phyloP scores from a whole-genome alignment of 106 monocot genomes.

The Dendrobium chrysotoxum region DNA sequence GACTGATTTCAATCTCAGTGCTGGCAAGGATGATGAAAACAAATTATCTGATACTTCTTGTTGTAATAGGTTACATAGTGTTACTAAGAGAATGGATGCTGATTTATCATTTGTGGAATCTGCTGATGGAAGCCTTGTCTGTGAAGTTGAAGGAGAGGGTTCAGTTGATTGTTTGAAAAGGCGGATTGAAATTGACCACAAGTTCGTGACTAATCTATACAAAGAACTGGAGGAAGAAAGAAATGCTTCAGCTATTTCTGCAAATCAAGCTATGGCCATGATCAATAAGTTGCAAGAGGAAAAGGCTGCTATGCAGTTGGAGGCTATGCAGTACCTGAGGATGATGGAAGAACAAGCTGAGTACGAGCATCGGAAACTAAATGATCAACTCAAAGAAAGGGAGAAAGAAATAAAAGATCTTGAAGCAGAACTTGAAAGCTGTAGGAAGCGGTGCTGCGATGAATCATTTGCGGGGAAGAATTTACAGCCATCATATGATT shows the following conservation, averaged over 20 bases:
- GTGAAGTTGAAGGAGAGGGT: slow-evolving; percentile 59
- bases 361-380: slow-evolving; percentile 64
- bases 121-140: slow-evolving; percentile 36
- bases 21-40: slow-evolving; percentile 31
- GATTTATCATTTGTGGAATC: slow-evolving; percentile 39
- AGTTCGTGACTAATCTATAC: slow-evolving; percentile 45
- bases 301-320: slow-evolving; percentile 92
- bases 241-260: slow-evolving; percentile 82
- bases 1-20: slow-evolving; percentile 40
- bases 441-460: slow-evolving; percentile 26
- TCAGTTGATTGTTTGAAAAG: slow-evolving; percentile 36
- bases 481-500: slow-evolving; percentile 8
- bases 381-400: slow-evolving; percentile 50
- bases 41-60: slow-evolving; percentile 27
- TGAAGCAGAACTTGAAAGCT: slow-evolving; percentile 54
- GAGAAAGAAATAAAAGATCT: slow-evolving; percentile 71
- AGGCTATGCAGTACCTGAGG: slow-evolving; percentile 83
- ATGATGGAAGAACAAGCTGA: slow-evolving; percentile 98
- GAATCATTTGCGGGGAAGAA: slow-evolving; percentile 17
- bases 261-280: slow-evolving; percentile 95
- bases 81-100: slow-evolving; percentile 31
- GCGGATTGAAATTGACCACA: slow-evolving; percentile 51
- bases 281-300: slow-evolving; percentile 95
- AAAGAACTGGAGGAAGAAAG: slow-evolving; percentile 94
- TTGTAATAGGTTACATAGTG: slow-evolving; percentile 2